Evolutionary conservation across 2,329 filamentous ascomycete genomes (phyloP).

Genomic region (Beauveria caledonica): DNA sequence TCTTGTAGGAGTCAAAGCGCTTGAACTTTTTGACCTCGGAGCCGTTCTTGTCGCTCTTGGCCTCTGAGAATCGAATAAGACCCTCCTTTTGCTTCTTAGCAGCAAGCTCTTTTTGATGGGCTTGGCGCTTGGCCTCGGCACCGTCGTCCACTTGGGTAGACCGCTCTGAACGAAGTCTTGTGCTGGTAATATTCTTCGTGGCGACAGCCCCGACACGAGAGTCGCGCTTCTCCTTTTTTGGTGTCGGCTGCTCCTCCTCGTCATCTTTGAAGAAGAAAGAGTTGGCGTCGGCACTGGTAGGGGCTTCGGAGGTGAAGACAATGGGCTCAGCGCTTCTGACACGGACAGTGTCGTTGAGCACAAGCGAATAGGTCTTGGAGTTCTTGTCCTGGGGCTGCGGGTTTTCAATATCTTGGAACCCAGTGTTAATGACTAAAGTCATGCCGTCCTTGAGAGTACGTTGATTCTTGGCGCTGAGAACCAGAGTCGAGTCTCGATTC

Average conservation of each 20-base stretch:
- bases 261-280: slow-evolving; percentile 99
- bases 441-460: slow-evolving; percentile 88
- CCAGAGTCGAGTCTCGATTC: slow-evolving; percentile 71
- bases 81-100: slow-evolving; percentile 86
- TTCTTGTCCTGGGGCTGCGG: slow-evolving; percentile 81
- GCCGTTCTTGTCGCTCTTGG: slow-evolving; percentile 71
- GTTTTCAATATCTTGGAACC: slow-evolving; percentile 84
- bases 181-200: slow-evolving; percentile 91
- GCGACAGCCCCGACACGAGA: slow-evolving; percentile 77
- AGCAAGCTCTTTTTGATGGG: slow-evolving; percentile 86
- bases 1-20: slow-evolving; percentile 97
- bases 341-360: slow-evolving; percentile 88
- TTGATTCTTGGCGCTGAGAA: slow-evolving; percentile 80
- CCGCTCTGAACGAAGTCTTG: slow-evolving; percentile 83
- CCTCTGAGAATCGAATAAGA: slow-evolving; percentile 75
- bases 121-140: slow-evolving; percentile 74
- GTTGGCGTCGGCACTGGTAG: slow-evolving; percentile 84
- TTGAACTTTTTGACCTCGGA: slow-evolving; percentile 98
- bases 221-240: slow-evolving; percentile 88
- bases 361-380: slow-evolving; percentile 79
- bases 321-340: slow-evolving; percentile 71
- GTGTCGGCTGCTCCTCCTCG: slow-evolving; percentile 73
- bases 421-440: slow-evolving; percentile 86
- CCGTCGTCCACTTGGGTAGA: slow-evolving; percentile 84
- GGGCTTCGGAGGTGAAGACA: slow-evolving; percentile 88